Percentiles rank a stretch among this genome's conserved stretches.
Conservation (phyloP, 108 stramenopile species). For the Pseudonitzschia multiseries region DNA sequence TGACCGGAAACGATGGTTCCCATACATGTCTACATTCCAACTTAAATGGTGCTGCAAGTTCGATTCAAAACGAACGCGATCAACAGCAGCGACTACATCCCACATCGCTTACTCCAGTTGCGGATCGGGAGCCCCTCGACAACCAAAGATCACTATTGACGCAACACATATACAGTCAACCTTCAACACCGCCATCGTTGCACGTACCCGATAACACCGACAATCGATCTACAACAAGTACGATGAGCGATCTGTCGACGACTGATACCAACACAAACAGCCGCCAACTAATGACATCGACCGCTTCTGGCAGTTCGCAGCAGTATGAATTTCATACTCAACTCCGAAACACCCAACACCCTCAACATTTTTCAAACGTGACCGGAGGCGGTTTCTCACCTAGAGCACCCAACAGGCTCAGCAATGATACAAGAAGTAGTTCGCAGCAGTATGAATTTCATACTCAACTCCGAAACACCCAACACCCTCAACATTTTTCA, state of each 20-base stretch:
- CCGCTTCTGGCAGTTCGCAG: neutral
- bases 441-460: neutral
- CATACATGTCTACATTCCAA: slow-evolving; percentile 6
- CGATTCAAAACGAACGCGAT: neutral
- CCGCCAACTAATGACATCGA: neutral
- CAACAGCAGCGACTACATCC: neutral
- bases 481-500: neutral
- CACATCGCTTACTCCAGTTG: too few relatives aligned
- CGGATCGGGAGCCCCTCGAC: too few relatives aligned
- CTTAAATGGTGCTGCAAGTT: neutral
- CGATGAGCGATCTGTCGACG: slow-evolving; percentile 6
- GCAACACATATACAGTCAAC: neutral
- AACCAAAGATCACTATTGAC: neutral
- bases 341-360: neutral
- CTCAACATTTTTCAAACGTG: neutral
- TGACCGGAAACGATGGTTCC: neutral
- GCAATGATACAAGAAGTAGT: neutral
- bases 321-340: neutral
- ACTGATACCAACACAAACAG: neutral
- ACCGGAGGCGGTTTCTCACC: neutral
- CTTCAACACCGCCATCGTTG: neutral
- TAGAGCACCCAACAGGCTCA: too few relatives aligned
- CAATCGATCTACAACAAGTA: slow-evolving; percentile 8
- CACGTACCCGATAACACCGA: slow-evolving; percentile 2
- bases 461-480: neutral